Evolutionary conservation across 306 rosid species (phyloP).

Genomic region (Malus fusca): DNA sequence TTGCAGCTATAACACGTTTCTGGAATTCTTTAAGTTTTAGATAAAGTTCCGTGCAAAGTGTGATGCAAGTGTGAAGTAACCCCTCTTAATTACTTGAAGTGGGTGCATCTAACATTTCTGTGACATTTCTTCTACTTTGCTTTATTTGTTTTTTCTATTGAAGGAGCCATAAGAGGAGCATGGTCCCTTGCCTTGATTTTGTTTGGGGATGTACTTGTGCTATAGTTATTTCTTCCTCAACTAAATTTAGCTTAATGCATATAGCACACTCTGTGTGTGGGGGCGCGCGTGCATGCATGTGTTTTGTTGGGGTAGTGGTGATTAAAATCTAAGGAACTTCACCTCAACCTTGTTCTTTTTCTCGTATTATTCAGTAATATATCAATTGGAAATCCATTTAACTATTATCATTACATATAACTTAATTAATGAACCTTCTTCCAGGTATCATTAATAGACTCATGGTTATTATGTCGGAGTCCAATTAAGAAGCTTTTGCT

Average conservation of each 20-base stretch:
- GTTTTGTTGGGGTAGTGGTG: neutral
- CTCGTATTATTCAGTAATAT: neutral
- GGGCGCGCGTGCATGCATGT: no score
- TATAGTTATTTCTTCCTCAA: neutral
- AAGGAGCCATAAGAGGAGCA: neutral
- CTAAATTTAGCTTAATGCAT: neutral
- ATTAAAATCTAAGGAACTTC: neutral
- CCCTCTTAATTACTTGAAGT: neutral
- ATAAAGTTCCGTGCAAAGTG: neutral
- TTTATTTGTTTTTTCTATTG: neutral
- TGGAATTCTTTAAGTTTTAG: neutral
- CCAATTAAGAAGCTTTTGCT: slow-evolving; percentile 67
- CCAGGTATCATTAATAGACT: slow-evolving; percentile 78
- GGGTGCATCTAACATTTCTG: neutral
- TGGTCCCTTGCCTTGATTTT: neutral
- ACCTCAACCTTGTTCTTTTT: neutral
- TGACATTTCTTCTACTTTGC: neutral
- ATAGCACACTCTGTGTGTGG: no score
- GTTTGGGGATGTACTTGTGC: neutral
- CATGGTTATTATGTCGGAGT: slow-evolving; percentile 46
- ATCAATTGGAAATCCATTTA: neutral
- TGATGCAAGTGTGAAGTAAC: neutral
- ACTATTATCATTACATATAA: neutral
- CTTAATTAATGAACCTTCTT: neutral
- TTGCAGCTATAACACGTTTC: neutral